These are phyloP conservation scores for Phytophthora hybrid DNA, from an alignment of 352 stramenopile genomes.

Conservation along the genomic window DNA sequence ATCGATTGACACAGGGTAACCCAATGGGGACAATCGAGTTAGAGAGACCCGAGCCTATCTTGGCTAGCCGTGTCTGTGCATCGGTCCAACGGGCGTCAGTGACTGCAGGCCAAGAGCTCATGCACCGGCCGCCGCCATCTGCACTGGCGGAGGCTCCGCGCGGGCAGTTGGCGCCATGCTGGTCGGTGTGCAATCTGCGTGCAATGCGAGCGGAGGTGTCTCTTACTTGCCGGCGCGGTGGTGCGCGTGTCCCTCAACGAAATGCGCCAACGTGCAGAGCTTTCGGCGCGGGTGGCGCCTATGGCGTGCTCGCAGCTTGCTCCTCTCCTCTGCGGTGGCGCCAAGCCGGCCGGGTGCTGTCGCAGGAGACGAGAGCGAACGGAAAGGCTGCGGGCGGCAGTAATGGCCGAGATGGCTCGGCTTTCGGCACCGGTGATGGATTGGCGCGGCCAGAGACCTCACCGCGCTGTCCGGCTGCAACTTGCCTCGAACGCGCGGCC, in stretches of 20 bases:
- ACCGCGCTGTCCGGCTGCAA: not conserved
- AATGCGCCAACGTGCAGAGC: not conserved
- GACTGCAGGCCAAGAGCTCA: conserved; percentile 14
- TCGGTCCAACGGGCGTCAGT: too few species aligned
- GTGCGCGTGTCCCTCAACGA: not conserved
- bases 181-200: conserved; percentile 11
- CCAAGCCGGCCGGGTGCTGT: conserved; percentile 11
- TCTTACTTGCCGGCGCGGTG: too few species aligned
- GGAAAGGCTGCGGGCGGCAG: conserved; percentile 19
- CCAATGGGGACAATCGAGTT: not conserved
- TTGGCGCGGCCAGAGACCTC: conserved; percentile 21
- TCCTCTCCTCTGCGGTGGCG: conserved; percentile 23
- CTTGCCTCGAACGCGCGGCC: too few species aligned
- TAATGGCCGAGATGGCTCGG: conserved; percentile 29
- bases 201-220: not conserved
- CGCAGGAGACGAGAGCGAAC: conserved; percentile 15
- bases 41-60: not conserved
- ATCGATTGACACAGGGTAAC: not conserved
- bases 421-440: conserved; percentile 30
- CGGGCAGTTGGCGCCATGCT: conserved; percentile 8
- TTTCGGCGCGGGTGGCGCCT: not conserved
- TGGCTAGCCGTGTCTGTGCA: conserved; percentile 16
- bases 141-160: conserved; percentile 12
- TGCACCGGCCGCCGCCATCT: conserved; percentile 10
- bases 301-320: too few species aligned